Evolutionary conservation across 176 grass and related monocot species (phyloP), one percentile per base, ranked within the genome.

Genomic region (Poa pratensis): DNA sequence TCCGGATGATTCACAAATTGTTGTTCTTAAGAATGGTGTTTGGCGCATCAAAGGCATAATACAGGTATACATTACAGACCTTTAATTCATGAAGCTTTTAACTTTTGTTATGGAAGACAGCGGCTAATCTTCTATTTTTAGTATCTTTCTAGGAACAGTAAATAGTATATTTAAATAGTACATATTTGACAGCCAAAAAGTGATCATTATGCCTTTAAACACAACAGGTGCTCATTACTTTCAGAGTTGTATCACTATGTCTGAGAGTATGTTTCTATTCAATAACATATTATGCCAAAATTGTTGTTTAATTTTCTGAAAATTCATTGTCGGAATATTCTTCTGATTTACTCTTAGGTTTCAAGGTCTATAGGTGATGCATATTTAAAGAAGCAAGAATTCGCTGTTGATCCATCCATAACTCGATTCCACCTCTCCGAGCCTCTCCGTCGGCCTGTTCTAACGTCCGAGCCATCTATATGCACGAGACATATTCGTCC

Each of bases 1-100:
- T 76, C 96, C 96, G 22, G 96, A 98, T 51, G 96, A 98, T 86
- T 95, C 91, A 0, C 92, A 95, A 43, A 98, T 98, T 49, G 96
- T 98, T 70, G 89, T 98, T 46, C 91, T 98, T 43, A 98, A 98
- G 79, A 90, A 98, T 80, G 96, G 96, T 3, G 96, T 98, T 37
- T 98, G 96, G 96, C 91, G 96, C 72, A 95, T 98, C 84, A 98
- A 98, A 91, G 96, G 96, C 73, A 98, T 98, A 67, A 95, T 98
- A 80, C 96, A 98, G 91, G 96, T 95, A 67, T 17, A 75, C 42
- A 7, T 7, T 20, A 71, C 42, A 14, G 1, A 22, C 39, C 2
- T 24, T 62, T 8, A 15, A 40, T 75, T 22, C 37, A 55, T 66
- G 13, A 74, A 1, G 34, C 7, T 15, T 73, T 17, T 20, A 18